Evolutionary conservation across 208 protist species (phyloP).

Genomic region (Acanthamoeba royreba): DNA sequence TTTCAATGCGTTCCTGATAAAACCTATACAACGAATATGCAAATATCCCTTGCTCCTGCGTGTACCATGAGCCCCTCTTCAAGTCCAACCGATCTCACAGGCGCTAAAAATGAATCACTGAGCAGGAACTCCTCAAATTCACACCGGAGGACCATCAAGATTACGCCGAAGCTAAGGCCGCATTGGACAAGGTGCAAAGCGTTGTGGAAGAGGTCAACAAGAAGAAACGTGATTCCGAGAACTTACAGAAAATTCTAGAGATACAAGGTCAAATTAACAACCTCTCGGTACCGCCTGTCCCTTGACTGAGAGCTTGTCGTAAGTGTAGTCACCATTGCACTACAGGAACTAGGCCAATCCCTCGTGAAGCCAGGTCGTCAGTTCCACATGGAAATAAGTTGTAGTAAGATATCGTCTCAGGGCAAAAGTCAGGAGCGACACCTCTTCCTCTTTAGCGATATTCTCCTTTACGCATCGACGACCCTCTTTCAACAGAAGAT

Average conservation of each 20-base stretch:
- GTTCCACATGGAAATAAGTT: background rate
- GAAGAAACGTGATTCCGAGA: slow-evolving; percentile 25
- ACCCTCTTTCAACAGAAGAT: background rate
- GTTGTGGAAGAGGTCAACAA: slow-evolving; percentile 18
- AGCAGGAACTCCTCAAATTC: background rate
- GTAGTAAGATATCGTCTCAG: background rate
- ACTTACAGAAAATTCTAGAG: slow-evolving; percentile 25
- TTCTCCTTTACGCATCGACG: background rate
- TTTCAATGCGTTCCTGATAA: background rate
- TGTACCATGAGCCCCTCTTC: background rate
- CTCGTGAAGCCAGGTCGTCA: background rate
- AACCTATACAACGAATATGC: background rate
- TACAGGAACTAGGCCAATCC: background rate
- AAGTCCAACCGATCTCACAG: background rate
- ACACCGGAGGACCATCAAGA: background rate
- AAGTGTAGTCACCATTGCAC: background rate
- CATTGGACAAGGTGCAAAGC: background rate
- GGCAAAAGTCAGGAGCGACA: background rate
- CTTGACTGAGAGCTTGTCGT: background rate
- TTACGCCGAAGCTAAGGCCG: background rate
- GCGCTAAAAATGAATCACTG: background rate
- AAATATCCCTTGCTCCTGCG: background rate
- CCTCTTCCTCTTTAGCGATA: background rate
- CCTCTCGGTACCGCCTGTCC: background rate
- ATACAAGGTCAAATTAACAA: background rate